phyloP scores from a whole-genome alignment of 2,329 filamentous ascomycete species.

The Botryosphaeria dothidea region DNA sequence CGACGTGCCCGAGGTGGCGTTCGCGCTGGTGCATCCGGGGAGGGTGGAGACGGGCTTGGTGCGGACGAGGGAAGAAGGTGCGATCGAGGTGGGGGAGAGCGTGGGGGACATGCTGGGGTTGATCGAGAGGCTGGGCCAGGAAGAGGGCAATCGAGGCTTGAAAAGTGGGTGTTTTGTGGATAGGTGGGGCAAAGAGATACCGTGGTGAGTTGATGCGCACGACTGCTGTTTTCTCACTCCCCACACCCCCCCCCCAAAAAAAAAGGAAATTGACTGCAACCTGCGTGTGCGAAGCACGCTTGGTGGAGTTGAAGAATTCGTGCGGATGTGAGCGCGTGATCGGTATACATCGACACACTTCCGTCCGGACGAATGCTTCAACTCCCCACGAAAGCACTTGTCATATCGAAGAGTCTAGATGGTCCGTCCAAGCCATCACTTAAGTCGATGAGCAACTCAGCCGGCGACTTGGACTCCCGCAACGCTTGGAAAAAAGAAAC shows the following conservation, averaged over 20 bases:
- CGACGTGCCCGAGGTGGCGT: constrained; percentile 45
- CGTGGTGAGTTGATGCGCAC: constrained; percentile 36
- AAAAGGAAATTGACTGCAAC: no score
- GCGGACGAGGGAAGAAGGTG: constrained; percentile 46
- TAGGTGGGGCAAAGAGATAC: constrained; percentile 44
- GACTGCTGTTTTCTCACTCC: no score
- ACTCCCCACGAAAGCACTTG: no score
- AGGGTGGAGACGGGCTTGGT: constrained; percentile 49
- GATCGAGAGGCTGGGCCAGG: constrained; percentile 34
- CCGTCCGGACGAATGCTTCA: no score
- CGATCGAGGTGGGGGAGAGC: constrained; percentile 44
- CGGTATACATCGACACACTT: no score
- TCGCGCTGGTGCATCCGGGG: constrained; percentile 48
- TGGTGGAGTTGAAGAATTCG: no score
- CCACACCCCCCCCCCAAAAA: no score
- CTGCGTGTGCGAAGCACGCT: no score
- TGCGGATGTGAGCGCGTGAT: no score
- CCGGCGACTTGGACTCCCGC: background rate
- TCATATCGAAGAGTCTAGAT: no score
- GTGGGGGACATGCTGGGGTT: constrained; percentile 39
- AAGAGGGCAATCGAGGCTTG: background rate
- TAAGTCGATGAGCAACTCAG: background rate
- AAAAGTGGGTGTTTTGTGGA: constrained; percentile 46
- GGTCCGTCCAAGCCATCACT: background rate
- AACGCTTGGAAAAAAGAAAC: background rate